phyloP scores from a whole-genome alignment of 2,329 filamentous ascomycete genomes.

The Fusarium luffae region DNA sequence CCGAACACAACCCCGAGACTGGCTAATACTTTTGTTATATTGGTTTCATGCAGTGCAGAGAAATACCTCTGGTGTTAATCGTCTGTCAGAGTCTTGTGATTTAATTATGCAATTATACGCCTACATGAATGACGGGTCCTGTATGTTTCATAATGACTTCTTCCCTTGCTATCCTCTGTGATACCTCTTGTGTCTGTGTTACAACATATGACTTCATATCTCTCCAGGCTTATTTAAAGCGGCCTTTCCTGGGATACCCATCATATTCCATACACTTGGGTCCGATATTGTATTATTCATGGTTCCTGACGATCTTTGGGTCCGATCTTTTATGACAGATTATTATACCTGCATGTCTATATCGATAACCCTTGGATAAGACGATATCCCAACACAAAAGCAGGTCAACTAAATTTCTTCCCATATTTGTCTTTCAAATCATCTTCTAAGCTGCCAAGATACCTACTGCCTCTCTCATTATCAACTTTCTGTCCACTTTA shows the following conservation, averaged over 20 bases:
- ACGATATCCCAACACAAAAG: background rate
- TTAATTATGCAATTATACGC: background rate
- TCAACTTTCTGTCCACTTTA: constrained; percentile 20
- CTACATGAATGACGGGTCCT: background rate
- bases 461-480: background rate
- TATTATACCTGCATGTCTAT: constrained; percentile 1
- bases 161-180: background rate
- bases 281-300: background rate
- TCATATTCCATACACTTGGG: background rate
- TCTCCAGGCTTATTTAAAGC: background rate
- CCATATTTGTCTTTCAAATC: background rate
- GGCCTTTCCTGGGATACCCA: background rate
- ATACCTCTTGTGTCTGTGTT: background rate
- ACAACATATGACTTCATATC: background rate
- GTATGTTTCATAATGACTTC: background rate
- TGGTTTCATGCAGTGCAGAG: constrained; percentile 20
- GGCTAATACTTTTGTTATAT: constrained; percentile 30
- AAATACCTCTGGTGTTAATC: background rate
- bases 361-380: background rate
- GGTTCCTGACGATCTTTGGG: background rate
- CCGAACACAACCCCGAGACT: constrained; percentile 23
- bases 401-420: background rate
- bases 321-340: background rate
- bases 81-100: background rate
- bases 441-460: background rate